Percentiles rank a stretch among this genome's conserved stretches.
phyloP scores from a whole-genome alignment of 179 eudicot genomes.

The Heliamphora pulchella region DNA sequence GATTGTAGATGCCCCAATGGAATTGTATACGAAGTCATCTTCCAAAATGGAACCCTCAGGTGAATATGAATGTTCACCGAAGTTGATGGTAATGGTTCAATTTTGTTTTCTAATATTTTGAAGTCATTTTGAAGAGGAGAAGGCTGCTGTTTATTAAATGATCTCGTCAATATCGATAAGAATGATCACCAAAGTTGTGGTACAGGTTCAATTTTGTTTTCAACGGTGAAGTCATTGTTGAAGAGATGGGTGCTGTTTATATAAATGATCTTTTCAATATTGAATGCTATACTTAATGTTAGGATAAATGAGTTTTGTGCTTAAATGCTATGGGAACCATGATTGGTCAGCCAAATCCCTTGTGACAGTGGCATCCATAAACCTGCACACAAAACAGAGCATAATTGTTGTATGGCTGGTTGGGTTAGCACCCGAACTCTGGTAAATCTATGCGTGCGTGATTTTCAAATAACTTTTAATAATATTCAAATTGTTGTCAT shows the following conservation, averaged over 20 bases:
- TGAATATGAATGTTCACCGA: not conserved
- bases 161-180: not conserved
- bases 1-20: not conserved
- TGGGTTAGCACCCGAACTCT: too few species aligned
- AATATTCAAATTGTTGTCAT: too few species aligned
- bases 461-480: too few species aligned
- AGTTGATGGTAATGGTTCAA: not conserved
- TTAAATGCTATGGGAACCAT: not conserved
- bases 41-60: slow-evolving; percentile 5
- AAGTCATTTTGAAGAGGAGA: not conserved
- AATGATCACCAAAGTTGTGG: too few species aligned
- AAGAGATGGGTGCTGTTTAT: too few species aligned
- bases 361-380: not conserved
- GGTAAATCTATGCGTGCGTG: too few species aligned
- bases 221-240: too few species aligned
- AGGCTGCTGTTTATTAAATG: not conserved
- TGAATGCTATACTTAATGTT: not conserved
- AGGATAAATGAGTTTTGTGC: not conserved
- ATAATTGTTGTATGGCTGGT: not conserved
- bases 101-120: not conserved
- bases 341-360: not conserved
- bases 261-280: not conserved
- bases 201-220: too few species aligned
- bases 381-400: not conserved
- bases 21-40: not conserved